These are phyloP conservation scores for Aspergillus terreus DNA, from an alignment of 2,329 filamentous ascomycete species.

Conservation along the genomic window DNA sequence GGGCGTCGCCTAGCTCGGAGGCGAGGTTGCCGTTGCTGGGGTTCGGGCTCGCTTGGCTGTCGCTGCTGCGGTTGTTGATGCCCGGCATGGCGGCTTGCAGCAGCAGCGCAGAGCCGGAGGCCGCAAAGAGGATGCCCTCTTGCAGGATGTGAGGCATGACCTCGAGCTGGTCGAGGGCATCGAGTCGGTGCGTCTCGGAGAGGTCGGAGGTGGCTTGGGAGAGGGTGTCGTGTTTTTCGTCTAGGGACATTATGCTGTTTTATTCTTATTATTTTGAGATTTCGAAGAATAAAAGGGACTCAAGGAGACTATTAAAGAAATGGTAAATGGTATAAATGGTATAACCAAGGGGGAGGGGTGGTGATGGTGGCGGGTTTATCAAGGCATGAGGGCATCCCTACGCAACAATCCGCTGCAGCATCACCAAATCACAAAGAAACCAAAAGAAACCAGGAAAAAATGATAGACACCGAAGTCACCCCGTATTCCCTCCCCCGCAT, in stretches of 20 bases:
- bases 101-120: slow-evolving; percentile 31
- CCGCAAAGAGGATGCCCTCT: slow-evolving; percentile 34
- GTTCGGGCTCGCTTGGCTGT: slow-evolving; percentile 10
- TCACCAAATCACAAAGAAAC: not conserved
- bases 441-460: not conserved
- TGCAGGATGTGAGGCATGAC: slow-evolving; percentile 33
- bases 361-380: too few species aligned
- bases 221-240: slow-evolving; percentile 9
- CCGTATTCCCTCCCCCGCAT: slow-evolving; percentile 3
- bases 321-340: too few species aligned
- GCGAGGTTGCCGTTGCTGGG: slow-evolving; percentile 18
- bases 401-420: not conserved
- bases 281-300: too few species aligned
- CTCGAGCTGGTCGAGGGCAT: slow-evolving; percentile 30
- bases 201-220: slow-evolving; percentile 11
- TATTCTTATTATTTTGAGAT: not conserved
- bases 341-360: too few species aligned
- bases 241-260: not conserved
- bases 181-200: slow-evolving; percentile 18
- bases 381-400: too few species aligned
- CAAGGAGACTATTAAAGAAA: too few species aligned
- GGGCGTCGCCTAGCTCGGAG: slow-evolving; percentile 26
- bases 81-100: slow-evolving; percentile 31
- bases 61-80: slow-evolving; percentile 10
- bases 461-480: not conserved